Evolutionary conservation across 2,329 filamentous ascomycete genomes (phyloP).

Genomic region (Talaromyces sp.): DNA sequence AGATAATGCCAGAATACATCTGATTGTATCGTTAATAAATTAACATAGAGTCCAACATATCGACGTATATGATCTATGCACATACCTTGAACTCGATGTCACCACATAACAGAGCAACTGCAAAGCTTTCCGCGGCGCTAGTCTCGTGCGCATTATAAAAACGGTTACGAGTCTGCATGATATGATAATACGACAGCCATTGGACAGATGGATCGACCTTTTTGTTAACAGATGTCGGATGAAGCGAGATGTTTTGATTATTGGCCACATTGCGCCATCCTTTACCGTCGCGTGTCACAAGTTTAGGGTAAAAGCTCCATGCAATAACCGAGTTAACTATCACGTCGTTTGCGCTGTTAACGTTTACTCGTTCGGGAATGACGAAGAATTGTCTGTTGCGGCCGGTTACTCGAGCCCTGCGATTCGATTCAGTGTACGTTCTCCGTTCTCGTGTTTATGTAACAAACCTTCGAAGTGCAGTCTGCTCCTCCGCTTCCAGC

Average conservation of each 20-base stretch:
- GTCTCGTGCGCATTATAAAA: constrained; percentile 86
- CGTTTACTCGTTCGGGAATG: constrained; percentile 69
- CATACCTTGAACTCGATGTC: constrained; percentile 79
- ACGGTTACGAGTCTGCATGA: constrained; percentile 83
- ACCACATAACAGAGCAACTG: constrained; percentile 77
- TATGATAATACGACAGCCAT: constrained; percentile 93
- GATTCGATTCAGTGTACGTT: not conserved
- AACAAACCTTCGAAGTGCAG: constrained; percentile 57
- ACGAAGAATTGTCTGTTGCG: constrained; percentile 72
- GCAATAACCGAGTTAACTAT: constrained; percentile 78
- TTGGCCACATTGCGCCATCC: constrained; percentile 88
- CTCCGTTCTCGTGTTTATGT: not conserved
- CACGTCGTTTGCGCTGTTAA: constrained; percentile 72
- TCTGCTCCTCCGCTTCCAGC: constrained; percentile 67
- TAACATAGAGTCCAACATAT: too few species aligned
- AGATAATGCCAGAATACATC: constrained; percentile 80
- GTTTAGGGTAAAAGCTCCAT: constrained; percentile 93
- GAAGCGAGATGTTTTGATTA: constrained; percentile 82
- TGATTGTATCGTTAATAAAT: constrained; percentile 30
- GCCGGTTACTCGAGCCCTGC: constrained; percentile 56
- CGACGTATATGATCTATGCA: not conserved
- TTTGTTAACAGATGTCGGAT: constrained; percentile 86
- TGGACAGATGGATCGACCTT: constrained; percentile 50
- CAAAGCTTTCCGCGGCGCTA: constrained; percentile 72
- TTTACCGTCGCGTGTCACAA: constrained; percentile 77